Evolutionary conservation across 73 alveolate species (phyloP).

Genomic region (Paramecium octaurelia): DNA sequence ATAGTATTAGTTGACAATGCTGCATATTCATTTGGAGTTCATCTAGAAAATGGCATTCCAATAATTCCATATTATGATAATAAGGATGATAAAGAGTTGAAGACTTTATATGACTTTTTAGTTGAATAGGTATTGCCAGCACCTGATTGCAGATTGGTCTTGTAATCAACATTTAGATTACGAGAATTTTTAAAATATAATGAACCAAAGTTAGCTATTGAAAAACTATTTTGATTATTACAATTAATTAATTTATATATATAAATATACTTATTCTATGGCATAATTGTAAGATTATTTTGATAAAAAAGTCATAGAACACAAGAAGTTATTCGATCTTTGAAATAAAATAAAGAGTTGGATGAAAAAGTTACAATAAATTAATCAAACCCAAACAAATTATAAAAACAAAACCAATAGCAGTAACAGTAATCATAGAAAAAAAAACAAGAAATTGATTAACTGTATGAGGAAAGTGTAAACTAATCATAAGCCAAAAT

Average conservation of each 20-base stretch:
- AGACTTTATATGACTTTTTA: conserved; percentile 36
- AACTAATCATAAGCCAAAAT: not conserved
- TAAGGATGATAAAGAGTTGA: conserved; percentile 80
- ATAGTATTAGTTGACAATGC: conserved; percentile 85
- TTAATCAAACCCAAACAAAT: not conserved
- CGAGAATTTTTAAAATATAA: not conserved
- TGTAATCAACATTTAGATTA: conserved; percentile 4
- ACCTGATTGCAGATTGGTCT: not conserved
- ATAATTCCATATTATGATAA: conserved; percentile 87
- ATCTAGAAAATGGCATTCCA: conserved; percentile 88
- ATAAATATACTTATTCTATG: not conserved
- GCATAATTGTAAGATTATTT: conserved; percentile 35
- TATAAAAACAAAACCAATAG: not conserved
- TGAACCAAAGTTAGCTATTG: conserved; percentile 9
- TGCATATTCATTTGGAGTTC: conserved; percentile 81
- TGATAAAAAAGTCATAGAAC: conserved; percentile 31
- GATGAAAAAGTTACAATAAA: conserved; percentile 1
- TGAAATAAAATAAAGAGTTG: not conserved
- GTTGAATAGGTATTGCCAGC: conserved; percentile 1
- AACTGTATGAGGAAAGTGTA: not conserved
- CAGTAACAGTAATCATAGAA: not conserved
- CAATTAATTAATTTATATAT: not conserved
- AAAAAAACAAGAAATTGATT: not conserved
- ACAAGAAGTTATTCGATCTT: not conserved
- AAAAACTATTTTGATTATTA: not conserved